phyloP scores from a whole-genome alignment of 495 filamentous ascomycete species.

The Penicillium goetzii region DNA sequence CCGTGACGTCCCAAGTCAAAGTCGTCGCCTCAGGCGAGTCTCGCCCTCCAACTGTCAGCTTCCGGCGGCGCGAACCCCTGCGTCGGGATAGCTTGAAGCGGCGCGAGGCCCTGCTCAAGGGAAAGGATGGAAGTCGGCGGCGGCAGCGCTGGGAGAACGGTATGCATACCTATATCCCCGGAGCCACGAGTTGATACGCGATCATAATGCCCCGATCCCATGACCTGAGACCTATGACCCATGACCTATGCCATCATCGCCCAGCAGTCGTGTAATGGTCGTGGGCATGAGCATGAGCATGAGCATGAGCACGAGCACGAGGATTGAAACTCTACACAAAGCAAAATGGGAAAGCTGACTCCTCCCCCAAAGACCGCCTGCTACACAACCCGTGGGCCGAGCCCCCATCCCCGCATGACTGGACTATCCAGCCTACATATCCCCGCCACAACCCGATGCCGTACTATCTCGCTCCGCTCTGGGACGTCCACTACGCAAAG shows the following conservation, averaged over 20 bases:
- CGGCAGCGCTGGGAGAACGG: conserved; percentile 95
- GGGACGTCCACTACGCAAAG: conserved; percentile 70
- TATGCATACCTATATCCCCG: conserved; percentile 44
- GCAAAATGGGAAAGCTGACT: conserved; percentile 8
- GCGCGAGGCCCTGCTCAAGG: conserved; percentile 82
- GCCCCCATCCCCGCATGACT: conserved; percentile 80
- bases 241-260: not conserved
- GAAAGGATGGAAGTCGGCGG: conserved; percentile 87
- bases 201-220: not conserved
- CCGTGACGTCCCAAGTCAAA: conserved; percentile 30
- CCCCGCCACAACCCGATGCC: conserved; percentile 72
- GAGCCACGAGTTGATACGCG: not conserved
- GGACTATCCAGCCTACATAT: conserved; percentile 77
- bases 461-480: conserved; percentile 86
- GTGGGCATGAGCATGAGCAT: not conserved
- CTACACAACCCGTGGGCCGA: conserved; percentile 83
- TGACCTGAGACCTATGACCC: not conserved
- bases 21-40: conserved; percentile 24
- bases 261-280: not conserved
- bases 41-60: conserved; percentile 37
- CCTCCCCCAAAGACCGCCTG: conserved; percentile 67
- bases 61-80: conserved; percentile 52
- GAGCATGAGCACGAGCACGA: too few relatives aligned
- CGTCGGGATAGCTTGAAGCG: conserved; percentile 65
- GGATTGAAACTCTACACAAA: not conserved